Base-by-base conservation (phyloP, 345 rosid species). In the Theobroma cacao region DNA sequence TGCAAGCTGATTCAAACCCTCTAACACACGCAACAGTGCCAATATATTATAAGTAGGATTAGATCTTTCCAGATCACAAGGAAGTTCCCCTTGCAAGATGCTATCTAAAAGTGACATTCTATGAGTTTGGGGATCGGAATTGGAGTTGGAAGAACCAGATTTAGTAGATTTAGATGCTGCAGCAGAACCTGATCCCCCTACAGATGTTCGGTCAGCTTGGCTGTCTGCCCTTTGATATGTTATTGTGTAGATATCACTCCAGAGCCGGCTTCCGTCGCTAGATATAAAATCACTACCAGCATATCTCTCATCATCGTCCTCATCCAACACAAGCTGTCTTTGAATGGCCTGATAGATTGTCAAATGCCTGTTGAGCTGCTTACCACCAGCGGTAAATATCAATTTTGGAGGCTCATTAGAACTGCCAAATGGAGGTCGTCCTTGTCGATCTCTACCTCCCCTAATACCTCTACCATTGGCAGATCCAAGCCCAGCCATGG, bases 291-390 rank as follows among this genome's bases (percentile, higher is more conserved):
- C 98, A 80, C 89, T 89, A 85, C 94, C 89, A 75, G 85, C 88
- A 80, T 84, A 91, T 90, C 91, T 89, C 80, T 97, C 99, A 77
- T 94, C 98, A 10, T 97, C 98, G 71, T 92, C 98, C 81, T 94
- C 98, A 71, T 92, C 95, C 78, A 84, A 86, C 82, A 92, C 97
- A 80, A 90, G 94, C 81, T 94, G 98, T 59, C 95, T 90, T 63
- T 97, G 99, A 60, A 97, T 91, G 78, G 99, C 99, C 87, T 97
- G 99, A 86, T 97, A 97, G 55, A 97, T 94, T 15, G 99, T 91
- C 91, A 97, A 84, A 85, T 94, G 93, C 88, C 91, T 91, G 82
- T 90, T 93, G 48, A 97, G 94, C 84, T 90, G 98, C 85, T 94
- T 97, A 68, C 91, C 98, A 82, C 97, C 98, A 0, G 90, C 94